A percentile compares a stretch with the other conserved stretches of the same genome.
Conservation (phyloP, 1,284 basidiomycete species). For the Rhodofomes roseus region DNA sequence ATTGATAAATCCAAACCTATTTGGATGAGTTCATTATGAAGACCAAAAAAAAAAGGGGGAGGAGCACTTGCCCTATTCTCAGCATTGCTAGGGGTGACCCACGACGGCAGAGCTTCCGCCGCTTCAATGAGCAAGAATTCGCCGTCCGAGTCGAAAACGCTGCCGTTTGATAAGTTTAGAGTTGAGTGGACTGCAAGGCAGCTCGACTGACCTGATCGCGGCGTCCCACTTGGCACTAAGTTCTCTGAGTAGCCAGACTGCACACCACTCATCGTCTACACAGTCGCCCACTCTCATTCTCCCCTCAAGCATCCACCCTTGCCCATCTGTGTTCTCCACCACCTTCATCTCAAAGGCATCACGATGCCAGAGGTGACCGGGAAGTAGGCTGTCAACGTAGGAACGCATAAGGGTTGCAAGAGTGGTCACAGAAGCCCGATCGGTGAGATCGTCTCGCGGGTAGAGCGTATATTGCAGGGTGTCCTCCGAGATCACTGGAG, state of each 20-base stretch:
- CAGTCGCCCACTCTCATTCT: conserved; percentile 88
- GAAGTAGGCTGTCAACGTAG: conserved; percentile 56
- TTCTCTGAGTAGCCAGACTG: conserved; percentile 82
- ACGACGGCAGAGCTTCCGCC: conserved; percentile 84
- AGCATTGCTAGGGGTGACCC: conserved; percentile 90
- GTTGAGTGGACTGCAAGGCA: not conserved
- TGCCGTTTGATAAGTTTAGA: conserved; percentile 23
- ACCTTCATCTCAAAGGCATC: conserved; percentile 84
- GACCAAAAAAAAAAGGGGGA: not conserved
- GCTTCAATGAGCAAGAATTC: conserved; percentile 97
- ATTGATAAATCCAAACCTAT: conserved; percentile 88
- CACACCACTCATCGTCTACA: conserved; percentile 95
- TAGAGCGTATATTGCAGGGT: conserved; percentile 76
- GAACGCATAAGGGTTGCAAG: conserved; percentile 67
- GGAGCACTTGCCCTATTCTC: conserved; percentile 77
- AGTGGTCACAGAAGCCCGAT: conserved; percentile 60
- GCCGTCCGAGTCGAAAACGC: conserved; percentile 88
- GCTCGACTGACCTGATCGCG: conserved; percentile 56
- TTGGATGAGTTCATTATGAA: not conserved
- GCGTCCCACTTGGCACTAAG: conserved; percentile 77
- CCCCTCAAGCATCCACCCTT: conserved; percentile 63
- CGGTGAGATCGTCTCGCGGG: conserved; percentile 46
- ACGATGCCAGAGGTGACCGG: conserved; percentile 82
- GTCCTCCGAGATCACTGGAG: conserved; percentile 80
- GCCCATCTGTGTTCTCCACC: conserved; percentile 40